Evolutionary conservation across 2,329 filamentous ascomycete genomes (phyloP).

Genomic region (Aspergillus carbonarius): DNA sequence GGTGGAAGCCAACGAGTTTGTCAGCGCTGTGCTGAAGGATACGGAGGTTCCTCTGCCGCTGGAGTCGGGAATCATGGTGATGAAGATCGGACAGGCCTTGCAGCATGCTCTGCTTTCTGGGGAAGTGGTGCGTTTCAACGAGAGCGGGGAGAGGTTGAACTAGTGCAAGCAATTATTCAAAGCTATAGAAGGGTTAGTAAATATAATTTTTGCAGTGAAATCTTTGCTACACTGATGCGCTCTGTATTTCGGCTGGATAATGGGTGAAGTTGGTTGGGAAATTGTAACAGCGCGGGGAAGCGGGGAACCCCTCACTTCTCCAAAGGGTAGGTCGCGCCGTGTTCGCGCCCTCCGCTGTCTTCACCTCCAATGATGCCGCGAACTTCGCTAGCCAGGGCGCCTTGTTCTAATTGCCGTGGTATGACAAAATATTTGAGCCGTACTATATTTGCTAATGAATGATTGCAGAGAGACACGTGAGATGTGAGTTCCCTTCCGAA

Average conservation of each 20-base stretch:
- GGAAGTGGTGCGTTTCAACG: constrained; percentile 19
- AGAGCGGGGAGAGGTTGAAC: constrained; percentile 35
- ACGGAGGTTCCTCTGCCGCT: constrained; percentile 37
- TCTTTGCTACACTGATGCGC: no score
- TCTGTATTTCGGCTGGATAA: no score
- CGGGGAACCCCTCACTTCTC: neutral
- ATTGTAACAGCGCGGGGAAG: neutral
- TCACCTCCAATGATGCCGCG: neutral
- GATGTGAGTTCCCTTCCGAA: neutral
- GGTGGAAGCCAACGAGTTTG: constrained; percentile 42
- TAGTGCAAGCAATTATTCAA: neutral
- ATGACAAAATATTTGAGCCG: no score
- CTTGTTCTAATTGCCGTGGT: constrained; percentile 1
- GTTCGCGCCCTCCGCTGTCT: neutral
- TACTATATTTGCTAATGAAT: neutral
- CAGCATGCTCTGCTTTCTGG: constrained; percentile 22
- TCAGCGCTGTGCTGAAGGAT: constrained; percentile 36
- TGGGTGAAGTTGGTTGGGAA: neutral
- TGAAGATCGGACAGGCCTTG: constrained; percentile 37
- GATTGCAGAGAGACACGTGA: neutral
- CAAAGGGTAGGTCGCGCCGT: neutral
- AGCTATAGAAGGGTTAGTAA: neutral
- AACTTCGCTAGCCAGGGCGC: neutral
- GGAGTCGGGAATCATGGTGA: constrained; percentile 34
- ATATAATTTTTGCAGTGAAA: neutral